Evolutionary conservation across 2,329 filamentous ascomycete genomes (phyloP).

Genomic region (Calonectria hawksworthii): DNA sequence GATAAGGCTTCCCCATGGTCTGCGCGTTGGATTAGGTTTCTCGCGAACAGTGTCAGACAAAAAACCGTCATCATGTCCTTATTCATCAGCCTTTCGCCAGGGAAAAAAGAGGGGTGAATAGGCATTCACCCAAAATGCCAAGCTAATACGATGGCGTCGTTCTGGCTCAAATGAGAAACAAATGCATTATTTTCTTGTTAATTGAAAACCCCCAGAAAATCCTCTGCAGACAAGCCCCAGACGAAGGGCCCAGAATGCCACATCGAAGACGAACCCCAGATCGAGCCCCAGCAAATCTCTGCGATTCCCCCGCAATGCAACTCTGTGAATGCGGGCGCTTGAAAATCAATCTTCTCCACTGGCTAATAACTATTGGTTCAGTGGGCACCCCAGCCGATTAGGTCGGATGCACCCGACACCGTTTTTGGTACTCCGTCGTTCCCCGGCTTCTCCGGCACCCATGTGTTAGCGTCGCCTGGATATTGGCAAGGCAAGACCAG

Average conservation of each 20-base stretch:
- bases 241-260: background rate
- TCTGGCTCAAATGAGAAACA: background rate
- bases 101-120: background rate
- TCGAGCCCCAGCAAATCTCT: background rate
- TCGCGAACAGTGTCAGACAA: background rate
- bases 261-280: background rate
- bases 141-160: background rate
- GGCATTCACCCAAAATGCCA: background rate
- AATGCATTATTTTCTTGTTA: background rate
- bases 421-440: background rate
- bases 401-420: background rate
- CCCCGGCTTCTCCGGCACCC: background rate
- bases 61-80: background rate
- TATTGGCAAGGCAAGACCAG: background rate
- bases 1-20: background rate
- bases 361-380: background rate
- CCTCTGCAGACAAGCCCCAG: background rate
- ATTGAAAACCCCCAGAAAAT: background rate
- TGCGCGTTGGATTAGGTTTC: background rate
- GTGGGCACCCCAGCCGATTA: background rate
- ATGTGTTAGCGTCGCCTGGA: background rate
- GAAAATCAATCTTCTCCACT: background rate
- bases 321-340: background rate
- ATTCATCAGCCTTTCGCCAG: background rate
- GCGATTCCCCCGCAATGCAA: constrained; percentile 1